These are phyloP conservation scores for Camellia granthamiana DNA, from an alignment of 148 eudicot genomes.

Conservation along the genomic window DNA sequence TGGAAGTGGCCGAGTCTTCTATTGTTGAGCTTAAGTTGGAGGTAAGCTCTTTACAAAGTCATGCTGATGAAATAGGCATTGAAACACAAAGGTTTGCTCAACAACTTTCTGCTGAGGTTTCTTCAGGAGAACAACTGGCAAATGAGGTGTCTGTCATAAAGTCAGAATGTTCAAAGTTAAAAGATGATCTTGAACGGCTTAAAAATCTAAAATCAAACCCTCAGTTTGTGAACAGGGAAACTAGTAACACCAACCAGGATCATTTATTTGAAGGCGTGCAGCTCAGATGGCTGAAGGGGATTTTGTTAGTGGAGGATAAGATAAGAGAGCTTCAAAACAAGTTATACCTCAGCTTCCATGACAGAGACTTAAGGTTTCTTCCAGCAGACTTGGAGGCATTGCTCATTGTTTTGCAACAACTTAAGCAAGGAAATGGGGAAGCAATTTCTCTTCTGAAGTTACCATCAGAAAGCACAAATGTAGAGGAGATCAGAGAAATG, in stretches of 20 bases:
- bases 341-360: constrained; percentile 45
- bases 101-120: constrained; percentile 56
- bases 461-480: constrained; percentile 24
- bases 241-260: constrained; percentile 16
- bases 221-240: constrained; percentile 26
- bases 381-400: constrained; percentile 64
- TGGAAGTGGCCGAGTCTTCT: constrained; percentile 73
- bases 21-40: constrained; percentile 65
- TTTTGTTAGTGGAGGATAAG: constrained; percentile 52
- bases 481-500: constrained; percentile 23
- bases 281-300: constrained; percentile 45
- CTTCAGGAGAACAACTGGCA: constrained; percentile 55
- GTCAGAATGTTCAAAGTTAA: constrained; percentile 69
- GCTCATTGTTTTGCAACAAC: constrained; percentile 42
- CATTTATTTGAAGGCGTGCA: constrained; percentile 28
- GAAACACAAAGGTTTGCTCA: constrained; percentile 65
- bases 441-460: constrained; percentile 26
- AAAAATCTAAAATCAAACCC: constrained; percentile 44
- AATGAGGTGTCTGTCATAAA: constrained; percentile 65
- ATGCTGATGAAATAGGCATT: constrained; percentile 61
- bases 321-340: constrained; percentile 66
- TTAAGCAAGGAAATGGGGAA: constrained; percentile 46
- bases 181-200: constrained; percentile 60
- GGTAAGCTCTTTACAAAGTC: constrained; percentile 55
- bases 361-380: constrained; percentile 49